Base-by-base conservation (phyloP, 2,329 filamentous ascomycete species). In the Bisporella sp. region DNA sequence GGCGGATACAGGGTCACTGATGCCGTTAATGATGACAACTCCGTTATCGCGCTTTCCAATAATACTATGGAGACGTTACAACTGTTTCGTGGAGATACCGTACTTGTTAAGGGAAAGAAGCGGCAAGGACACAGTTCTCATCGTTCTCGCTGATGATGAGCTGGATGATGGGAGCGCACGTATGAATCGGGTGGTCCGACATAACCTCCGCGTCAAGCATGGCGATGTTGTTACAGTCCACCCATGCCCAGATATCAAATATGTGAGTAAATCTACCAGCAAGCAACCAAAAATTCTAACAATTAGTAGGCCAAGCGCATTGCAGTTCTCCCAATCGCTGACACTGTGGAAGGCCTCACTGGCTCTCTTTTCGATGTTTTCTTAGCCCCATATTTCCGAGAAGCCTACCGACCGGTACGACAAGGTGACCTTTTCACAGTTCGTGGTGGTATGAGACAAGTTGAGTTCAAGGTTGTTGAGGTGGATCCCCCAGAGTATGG, bases 241-340 rank as follows among this genome's bases (percentile, higher is more conserved):
- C 74, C 84, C 95, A 49, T 99, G 93, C 76, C 92, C 93, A 13
- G 93, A 99, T 71, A 99, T 99, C 78, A 99, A 99, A 96, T 99
- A 99, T 71, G 91, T 96, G 72, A 71, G 89, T 81, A 9, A 33
- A 29, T 8, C 4, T 37, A n/a, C n/a, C 35, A 4, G 35, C 21
- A 21, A 21, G 3, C 21, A 21, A 37, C 35, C 8, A 9, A n/a
- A 8, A 37, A 9, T 37, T 37, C 8, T 37, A 37, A 37, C 35
- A n/a, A 9, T 9, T n/a, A 37, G 47, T 57, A 96, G 91, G 93
- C 95, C 73, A 99, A 99, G 81, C 89, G 93, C 66, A 96, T 99
- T 68, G 93, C 93, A 55, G 93, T 99, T 54, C 87, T 99, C 44
- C 93, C 93, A 55, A 97, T 99, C 64, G 91, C 93, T 69, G 93